Conservation (phyloP, 1,139 yeast species). For the Suhomyces atakaporum region DNA sequence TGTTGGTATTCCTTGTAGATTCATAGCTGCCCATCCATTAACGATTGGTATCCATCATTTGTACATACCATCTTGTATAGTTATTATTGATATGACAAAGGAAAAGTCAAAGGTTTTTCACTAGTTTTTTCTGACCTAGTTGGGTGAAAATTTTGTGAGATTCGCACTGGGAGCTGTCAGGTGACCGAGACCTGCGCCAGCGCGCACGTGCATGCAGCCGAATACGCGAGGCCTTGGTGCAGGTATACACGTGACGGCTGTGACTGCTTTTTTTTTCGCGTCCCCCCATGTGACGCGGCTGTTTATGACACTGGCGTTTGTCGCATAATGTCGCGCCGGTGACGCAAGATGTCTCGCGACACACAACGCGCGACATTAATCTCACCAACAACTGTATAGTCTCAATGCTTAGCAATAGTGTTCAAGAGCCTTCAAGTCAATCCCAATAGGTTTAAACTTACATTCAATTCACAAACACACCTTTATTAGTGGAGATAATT, state of each 20-base stretch:
- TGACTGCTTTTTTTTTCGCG: conserved; percentile 9
- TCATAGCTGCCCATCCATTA: too few relatives aligned
- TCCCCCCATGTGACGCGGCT: too few relatives aligned
- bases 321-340: conserved; percentile 2
- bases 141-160: conserved; percentile 14
- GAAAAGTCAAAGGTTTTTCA: conserved; percentile 14
- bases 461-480: not conserved
- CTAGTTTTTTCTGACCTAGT: conserved; percentile 9
- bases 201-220: conserved; percentile 1
- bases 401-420: not conserved
- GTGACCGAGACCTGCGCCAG: not conserved
- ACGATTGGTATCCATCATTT: not conserved
- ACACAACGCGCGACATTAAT: conserved; percentile 8
- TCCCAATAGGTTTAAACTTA: not conserved
- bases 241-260: conserved; percentile 9
- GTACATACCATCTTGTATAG: conserved; percentile 44
- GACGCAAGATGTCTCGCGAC: conserved; percentile 4
- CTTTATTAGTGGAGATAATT: not conserved
- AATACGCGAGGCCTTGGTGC: conserved; percentile 3
- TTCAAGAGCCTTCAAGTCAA: conserved; percentile 1
- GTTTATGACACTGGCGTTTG: too few relatives aligned
- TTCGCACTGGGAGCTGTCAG: conserved; percentile 6
- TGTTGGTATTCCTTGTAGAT: too few relatives aligned
- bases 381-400: conserved; percentile 8
- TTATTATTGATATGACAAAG: conserved; percentile 27